Evolutionary conservation across 495 filamentous ascomycete genomes (phyloP).

Genomic region (Talaromyces thailandensis): DNA sequence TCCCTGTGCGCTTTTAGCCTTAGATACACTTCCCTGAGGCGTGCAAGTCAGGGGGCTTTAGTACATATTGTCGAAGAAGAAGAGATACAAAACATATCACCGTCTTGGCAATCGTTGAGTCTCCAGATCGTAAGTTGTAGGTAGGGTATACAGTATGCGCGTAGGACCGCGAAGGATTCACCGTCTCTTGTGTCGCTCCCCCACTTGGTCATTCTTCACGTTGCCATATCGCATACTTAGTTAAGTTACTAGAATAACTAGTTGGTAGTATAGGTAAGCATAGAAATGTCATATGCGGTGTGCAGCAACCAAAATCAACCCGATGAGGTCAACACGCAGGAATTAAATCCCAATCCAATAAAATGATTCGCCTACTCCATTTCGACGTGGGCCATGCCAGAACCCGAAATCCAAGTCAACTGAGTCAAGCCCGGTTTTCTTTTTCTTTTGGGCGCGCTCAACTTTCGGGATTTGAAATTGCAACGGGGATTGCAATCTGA

Average conservation of each 20-base stretch:
- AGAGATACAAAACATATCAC: background rate
- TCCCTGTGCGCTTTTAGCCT: background rate
- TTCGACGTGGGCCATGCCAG: background rate
- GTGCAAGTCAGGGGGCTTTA: too few relatives aligned
- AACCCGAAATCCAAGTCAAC: background rate
- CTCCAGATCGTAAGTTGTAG: background rate
- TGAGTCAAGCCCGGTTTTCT: background rate
- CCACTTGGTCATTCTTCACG: background rate
- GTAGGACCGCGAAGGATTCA: background rate
- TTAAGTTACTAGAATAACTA: too few relatives aligned
- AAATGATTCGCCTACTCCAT: background rate
- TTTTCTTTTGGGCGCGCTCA: background rate
- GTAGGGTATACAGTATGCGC: too few relatives aligned
- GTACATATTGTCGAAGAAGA: background rate
- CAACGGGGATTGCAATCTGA: too few relatives aligned
- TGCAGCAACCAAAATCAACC: background rate
- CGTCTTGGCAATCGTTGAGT: background rate
- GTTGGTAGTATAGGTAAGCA: background rate
- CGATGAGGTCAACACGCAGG: background rate
- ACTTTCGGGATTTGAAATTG: background rate
- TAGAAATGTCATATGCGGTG: background rate
- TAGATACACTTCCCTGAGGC: background rate
- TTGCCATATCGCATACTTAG: too few relatives aligned
- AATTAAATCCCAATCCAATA: background rate
- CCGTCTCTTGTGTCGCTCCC: background rate